Evolutionary conservation across 2,329 filamentous ascomycete genomes (phyloP), one percentile per base, ranked within the genome.

Genomic region (Curvularia spicifera): DNA sequence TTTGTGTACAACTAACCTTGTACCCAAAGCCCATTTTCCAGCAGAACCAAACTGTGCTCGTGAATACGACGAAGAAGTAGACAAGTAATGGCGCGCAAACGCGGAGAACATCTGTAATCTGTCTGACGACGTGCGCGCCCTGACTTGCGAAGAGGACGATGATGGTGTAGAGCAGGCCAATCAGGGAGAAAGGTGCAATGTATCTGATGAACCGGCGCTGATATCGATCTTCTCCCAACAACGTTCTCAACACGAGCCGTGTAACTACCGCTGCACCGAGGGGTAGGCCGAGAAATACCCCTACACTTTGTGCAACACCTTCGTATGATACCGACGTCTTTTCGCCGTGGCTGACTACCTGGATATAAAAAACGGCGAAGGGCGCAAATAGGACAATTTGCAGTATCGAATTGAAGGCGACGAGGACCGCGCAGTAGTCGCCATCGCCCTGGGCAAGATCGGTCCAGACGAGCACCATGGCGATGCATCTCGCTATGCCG

Each of bases 391-490:
- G 69, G 6, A 82, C 78, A 51, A 82, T 82, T 65, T 82, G 80
- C 51, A 82, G 61, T 5, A 82, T 75, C 20, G 76, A 79, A 63
- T 83, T 82, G 65, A 82, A 76, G 1, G 80, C 80, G 4, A 82
- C 80, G 3, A 82, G 77, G 0, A 83, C 77, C 13, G 91, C 92
- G 74, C 91, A 96, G 76, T 96, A 96, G 66, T 96, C 89, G 5
- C 77, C 79, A 64, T 96, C 89, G 5, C 93, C 93, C 1, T 87
- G 88, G 0, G 92, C 91, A 0, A 92, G 80, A 4, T 85, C 86
- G 0, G 87, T 95, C 92, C 91, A 96, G 59, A 96, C 89, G 5
- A 91, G 77, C 1, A 89, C 91, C 92, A 96, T 96, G 31, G 91
- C 92, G 61, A 96, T 96, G 68, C 93, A 97, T 51, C 93, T 81